Percentiles rank a stretch among this genome's conserved stretches.
Conservation (phyloP, 148 eudicot species). For the Euryodendron excelsum region DNA sequence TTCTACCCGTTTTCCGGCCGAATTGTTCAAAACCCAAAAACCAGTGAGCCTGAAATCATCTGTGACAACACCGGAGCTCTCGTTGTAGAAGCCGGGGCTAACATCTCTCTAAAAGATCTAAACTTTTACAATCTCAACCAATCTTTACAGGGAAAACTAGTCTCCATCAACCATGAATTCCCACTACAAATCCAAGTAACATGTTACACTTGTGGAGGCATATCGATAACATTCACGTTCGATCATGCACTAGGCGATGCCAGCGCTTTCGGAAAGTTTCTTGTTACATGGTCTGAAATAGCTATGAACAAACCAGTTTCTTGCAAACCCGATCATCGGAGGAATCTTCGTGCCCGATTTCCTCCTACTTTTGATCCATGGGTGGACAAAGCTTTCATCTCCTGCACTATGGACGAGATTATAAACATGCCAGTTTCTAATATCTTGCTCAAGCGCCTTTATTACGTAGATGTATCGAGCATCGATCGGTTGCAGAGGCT, state of each 20-base stretch:
- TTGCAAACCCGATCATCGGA: conserved; percentile 28
- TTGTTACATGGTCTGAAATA: conserved; percentile 32
- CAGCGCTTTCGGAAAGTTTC: conserved; percentile 35
- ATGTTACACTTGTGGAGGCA: conserved; percentile 24
- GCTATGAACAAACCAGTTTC: conserved; percentile 17
- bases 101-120: conserved; percentile 26
- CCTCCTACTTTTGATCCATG: conserved; percentile 28
- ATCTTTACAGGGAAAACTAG: conserved; percentile 31
- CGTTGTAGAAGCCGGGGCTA: conserved; percentile 28
- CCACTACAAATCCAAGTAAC: conserved; percentile 31
- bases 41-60: conserved; percentile 33
- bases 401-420: conserved; percentile 36
- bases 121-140: conserved; percentile 31
- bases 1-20: conserved; percentile 37
- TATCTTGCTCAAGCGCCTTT: conserved; percentile 29
- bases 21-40: conserved; percentile 23
- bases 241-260: conserved; percentile 42
- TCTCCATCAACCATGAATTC: conserved; percentile 8
- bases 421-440: conserved; percentile 20
- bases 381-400: conserved; percentile 30
- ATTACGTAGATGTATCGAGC: conserved; percentile 29
- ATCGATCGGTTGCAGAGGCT: conserved; percentile 24
- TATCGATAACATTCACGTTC: conserved; percentile 32
- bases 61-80: conserved; percentile 40
- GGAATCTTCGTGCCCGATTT: conserved; percentile 22